These are phyloP conservation scores for Trypanosoma congolense DNA, from an alignment of 208 protist genomes.

Conservation along the genomic window DNA sequence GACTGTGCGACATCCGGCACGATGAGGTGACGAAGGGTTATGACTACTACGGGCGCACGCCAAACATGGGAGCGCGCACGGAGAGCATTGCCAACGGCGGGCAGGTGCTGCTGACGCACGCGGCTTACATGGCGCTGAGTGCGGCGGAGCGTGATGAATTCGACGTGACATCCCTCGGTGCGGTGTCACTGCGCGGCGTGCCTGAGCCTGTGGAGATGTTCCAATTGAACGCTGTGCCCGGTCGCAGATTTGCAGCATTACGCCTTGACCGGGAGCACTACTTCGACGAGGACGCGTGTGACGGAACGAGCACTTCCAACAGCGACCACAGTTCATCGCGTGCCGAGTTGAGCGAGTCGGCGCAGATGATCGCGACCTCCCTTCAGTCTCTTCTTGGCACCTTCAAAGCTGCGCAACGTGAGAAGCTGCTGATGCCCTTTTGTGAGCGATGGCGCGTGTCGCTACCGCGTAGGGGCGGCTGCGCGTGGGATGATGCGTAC, in stretches of 20 bases:
- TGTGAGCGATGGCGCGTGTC: slow-evolving; percentile 5
- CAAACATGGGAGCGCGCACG: slow-evolving; percentile 4
- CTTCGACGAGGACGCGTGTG: background rate
- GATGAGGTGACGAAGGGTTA: slow-evolving; percentile 9
- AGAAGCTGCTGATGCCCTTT: background rate
- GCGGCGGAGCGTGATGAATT: background rate
- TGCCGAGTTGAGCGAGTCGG: background rate
- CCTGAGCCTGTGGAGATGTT: slow-evolving; percentile 1
- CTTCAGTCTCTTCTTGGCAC: background rate
- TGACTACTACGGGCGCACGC: slow-evolving; percentile 2
- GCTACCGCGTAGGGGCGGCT: background rate
- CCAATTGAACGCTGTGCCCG: slow-evolving; percentile 7
- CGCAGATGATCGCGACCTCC: background rate
- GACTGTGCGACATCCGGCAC: slow-evolving; percentile 8
- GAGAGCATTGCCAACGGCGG: slow-evolving; percentile 6
- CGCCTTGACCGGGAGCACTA: slow-evolving; percentile 1
- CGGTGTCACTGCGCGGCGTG: slow-evolving; percentile 1
- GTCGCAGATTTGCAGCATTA: background rate
- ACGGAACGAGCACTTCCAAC: background rate
- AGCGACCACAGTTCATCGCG: background rate
- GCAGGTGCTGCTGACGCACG: slow-evolving; percentile 6
- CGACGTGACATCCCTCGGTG: background rate
- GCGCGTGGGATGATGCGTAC: background rate
- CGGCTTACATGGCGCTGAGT: slow-evolving; percentile 6
- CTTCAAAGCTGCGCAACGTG: background rate